Evolutionary conservation across 2,329 filamentous ascomycete genomes (phyloP).

Genomic region (Ophiostoma sp.): DNA sequence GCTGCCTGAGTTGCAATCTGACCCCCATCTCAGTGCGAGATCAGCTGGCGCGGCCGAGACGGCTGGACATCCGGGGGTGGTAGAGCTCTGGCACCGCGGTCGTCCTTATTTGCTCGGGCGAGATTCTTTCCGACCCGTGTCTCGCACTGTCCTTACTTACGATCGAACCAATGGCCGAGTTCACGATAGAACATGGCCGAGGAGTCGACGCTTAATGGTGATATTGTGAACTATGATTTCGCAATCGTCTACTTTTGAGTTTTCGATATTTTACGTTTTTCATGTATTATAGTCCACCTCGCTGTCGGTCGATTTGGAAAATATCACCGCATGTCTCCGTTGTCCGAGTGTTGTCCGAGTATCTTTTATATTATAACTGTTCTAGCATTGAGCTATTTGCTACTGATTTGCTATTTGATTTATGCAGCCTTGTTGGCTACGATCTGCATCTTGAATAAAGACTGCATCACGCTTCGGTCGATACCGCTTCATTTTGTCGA

Average conservation of each 20-base stretch:
- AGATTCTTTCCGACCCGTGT: neutral
- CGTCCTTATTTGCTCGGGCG: neutral
- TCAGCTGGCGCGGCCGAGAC: slow-evolving; percentile 2
- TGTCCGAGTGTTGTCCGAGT: neutral
- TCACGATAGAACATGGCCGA: neutral
- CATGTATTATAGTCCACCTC: neutral
- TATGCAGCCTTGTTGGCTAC: no score
- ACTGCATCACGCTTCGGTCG: no score
- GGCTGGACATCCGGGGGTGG: neutral
- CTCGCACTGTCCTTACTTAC: neutral
- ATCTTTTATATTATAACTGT: no score
- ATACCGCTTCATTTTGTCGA: no score
- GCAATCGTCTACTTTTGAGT: neutral
- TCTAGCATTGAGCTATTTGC: neutral
- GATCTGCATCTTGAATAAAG: neutral
- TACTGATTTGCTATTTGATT: neutral
- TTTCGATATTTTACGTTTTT: neutral
- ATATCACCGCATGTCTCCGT: neutral
- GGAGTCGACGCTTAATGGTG: neutral
- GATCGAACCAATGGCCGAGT: neutral
- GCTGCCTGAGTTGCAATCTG: neutral
- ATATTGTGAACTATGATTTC: neutral
- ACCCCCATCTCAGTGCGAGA: neutral
- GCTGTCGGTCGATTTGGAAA: neutral
- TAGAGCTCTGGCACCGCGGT: neutral